These are phyloP conservation scores for Rhizopogon rudus DNA, from an alignment of 768 basidiomycete genomes.

Conservation along the genomic window DNA sequence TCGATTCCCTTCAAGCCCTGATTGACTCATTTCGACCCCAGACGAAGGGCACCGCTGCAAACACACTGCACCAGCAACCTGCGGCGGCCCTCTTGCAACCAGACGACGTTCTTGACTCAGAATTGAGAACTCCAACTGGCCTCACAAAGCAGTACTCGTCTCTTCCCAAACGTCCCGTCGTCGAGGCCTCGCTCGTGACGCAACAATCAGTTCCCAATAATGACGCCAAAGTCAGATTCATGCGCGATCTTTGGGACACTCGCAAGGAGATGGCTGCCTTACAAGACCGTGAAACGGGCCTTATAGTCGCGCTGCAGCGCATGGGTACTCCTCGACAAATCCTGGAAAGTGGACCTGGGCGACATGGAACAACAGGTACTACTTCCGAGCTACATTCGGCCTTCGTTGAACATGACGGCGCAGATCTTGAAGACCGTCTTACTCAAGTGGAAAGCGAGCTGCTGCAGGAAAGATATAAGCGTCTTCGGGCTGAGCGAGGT, in stretches of 20 bases:
- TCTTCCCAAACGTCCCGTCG: too few species aligned
- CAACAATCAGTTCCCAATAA: too few species aligned
- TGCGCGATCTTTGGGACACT: conserved; percentile 24
- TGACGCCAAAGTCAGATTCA: conserved; percentile 7
- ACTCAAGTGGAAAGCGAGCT: conserved; percentile 30
- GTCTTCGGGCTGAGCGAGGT: conserved; percentile 38
- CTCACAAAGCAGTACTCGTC: too few species aligned
- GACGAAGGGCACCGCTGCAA: too few species aligned
- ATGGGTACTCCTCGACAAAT: conserved; percentile 7
- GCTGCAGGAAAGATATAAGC: conserved; percentile 28
- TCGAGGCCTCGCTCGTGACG: background rate
- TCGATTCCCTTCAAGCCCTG: too few species aligned
- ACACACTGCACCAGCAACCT: too few species aligned
- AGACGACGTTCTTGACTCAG: too few species aligned
- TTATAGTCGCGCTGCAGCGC: conserved; percentile 17
- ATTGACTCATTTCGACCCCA: too few species aligned
- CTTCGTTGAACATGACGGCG: background rate
- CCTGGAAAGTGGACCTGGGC: too few species aligned
- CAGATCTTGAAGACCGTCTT: conserved; percentile 23
- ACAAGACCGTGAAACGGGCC: conserved; percentile 16
- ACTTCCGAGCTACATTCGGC: background rate
- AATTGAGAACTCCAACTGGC: too few species aligned
- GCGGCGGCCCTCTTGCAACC: too few species aligned
- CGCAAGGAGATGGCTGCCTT: conserved; percentile 18
- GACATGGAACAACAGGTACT: too few species aligned